Percentiles rank a stretch among this genome's conserved stretches.
These are phyloP conservation scores for Rosa rugosa DNA, from an alignment of 306 rosid genomes.

Conservation along the genomic window DNA sequence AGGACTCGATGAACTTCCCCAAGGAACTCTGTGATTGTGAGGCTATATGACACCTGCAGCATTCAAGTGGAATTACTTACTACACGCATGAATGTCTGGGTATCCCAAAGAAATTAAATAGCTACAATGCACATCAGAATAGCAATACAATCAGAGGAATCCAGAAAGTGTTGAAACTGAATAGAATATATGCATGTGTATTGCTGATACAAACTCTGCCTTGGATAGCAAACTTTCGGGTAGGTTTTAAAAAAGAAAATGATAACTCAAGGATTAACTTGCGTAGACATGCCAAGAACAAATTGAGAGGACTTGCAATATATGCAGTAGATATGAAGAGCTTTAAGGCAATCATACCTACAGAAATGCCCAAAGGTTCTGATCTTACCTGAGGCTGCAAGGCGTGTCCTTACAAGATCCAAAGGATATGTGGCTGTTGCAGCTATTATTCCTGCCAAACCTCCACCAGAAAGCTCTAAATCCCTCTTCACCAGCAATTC, in stretches of 20 bases:
- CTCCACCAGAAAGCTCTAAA: constrained; percentile 97
- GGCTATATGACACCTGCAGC: constrained; percentile 71
- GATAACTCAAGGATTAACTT: background rate
- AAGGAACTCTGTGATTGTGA: constrained; percentile 60
- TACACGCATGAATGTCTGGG: constrained; percentile 6
- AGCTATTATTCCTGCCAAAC: constrained; percentile 91
- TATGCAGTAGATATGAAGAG: background rate
- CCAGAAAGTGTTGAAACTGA: background rate
- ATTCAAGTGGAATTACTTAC: constrained; percentile 26
- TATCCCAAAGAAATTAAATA: constrained; percentile 12
- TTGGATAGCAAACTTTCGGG: background rate
- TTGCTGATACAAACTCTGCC: background rate
- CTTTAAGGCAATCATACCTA: background rate
- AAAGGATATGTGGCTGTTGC: constrained; percentile 88
- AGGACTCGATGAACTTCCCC: constrained; percentile 66
- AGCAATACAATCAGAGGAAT: too few relatives aligned
- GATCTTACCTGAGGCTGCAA: constrained; percentile 88
- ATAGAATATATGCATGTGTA: background rate
- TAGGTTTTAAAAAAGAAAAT: background rate
- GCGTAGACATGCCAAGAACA: background rate
- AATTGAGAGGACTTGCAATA: background rate
- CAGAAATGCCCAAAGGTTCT: background rate
- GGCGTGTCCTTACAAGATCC: constrained; percentile 98
- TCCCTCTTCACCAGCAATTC: constrained; percentile 88
- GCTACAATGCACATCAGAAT: background rate